A percentile compares a stretch with the other conserved stretches of the same genome.
These are phyloP conservation scores for Penicillium fimorum DNA, from an alignment of 495 filamentous ascomycete species.

Conservation along the genomic window DNA sequence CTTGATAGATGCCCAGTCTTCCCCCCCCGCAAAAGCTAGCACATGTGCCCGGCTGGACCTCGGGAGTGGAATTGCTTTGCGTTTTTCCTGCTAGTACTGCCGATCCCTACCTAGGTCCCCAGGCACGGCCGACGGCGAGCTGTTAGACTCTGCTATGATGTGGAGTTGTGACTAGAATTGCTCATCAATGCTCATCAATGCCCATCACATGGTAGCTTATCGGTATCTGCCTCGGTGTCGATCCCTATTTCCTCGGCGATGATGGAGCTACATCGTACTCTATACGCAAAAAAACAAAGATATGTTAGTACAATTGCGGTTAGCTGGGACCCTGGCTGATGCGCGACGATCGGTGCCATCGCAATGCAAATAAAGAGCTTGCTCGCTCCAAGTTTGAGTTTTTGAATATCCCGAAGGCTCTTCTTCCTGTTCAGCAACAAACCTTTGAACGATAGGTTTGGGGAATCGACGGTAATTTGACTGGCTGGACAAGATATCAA, in stretches of 20 bases:
- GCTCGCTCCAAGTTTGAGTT: slow-evolving; percentile 8
- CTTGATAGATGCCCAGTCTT: neutral
- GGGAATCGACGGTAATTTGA: slow-evolving; percentile 21
- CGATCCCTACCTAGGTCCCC: slow-evolving; percentile 8
- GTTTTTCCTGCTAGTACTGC: neutral
- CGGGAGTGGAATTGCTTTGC: neutral
- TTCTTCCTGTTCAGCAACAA: slow-evolving; percentile 24
- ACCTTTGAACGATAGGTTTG: slow-evolving; percentile 20
- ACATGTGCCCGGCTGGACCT: slow-evolving; percentile 12
- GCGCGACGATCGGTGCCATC: slow-evolving; percentile 20
- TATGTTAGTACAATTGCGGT: slow-evolving; percentile 10
- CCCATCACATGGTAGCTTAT: slow-evolving; percentile 20
- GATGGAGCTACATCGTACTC: slow-evolving; percentile 7
- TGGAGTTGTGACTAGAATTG: slow-evolving; percentile 11
- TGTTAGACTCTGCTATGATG: neutral
- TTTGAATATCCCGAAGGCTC: slow-evolving; percentile 17
- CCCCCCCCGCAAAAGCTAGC: neutral
- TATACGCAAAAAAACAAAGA: neutral
- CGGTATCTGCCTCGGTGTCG: slow-evolving; percentile 24
- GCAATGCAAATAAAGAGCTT: slow-evolving; percentile 28
- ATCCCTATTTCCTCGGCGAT: slow-evolving; percentile 18
- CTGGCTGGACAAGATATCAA: slow-evolving; percentile 8
- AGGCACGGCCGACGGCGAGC: slow-evolving; percentile 7
- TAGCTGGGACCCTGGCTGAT: slow-evolving; percentile 14
- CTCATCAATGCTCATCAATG: slow-evolving; percentile 21